Conservation (phyloP, 352 stramenopile species). For the Pythium vanterpoolii region DNA sequence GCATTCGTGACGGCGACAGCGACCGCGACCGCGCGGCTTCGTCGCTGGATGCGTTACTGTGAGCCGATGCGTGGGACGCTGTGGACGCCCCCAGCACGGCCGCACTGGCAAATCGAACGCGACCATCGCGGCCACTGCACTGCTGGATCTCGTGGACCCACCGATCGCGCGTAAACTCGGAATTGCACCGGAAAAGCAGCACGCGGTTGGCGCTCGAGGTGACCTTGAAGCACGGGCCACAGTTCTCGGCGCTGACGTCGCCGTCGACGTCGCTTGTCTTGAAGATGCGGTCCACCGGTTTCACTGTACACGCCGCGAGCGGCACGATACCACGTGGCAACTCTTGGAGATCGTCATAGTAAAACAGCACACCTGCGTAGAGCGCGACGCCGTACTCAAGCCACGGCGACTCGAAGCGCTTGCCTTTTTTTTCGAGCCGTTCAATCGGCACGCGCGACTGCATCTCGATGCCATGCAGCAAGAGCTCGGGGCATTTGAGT, state of each 20-base stretch:
- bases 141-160: conserved; percentile 27
- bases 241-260: conserved; percentile 28
- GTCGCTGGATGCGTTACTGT: conserved; percentile 7
- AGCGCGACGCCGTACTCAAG: conserved; percentile 30
- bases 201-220: conserved; percentile 34
- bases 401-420: conserved; percentile 42
- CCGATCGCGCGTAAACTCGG: conserved; percentile 9
- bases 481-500: conserved; percentile 36
- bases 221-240: conserved; percentile 42
- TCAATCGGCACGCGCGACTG: conserved; percentile 14
- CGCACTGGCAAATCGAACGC: not conserved
- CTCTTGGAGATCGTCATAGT: conserved; percentile 32
- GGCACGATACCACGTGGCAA: conserved; percentile 31
- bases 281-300: conserved; percentile 39
- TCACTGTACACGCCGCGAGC: conserved; percentile 28
- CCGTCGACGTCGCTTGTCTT: conserved; percentile 29
- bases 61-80: not conserved
- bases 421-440: conserved; percentile 34
- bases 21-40: conserved; percentile 16
- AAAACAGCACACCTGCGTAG: conserved; percentile 34
- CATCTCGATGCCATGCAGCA: conserved; percentile 28
- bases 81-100: conserved; percentile 6
- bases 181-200: conserved; percentile 33
- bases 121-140: not conserved
- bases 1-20: not conserved